Base-by-base conservation (phyloP, 1,284 basidiomycete species). In the Austroboletus novae-zelandiae region DNA sequence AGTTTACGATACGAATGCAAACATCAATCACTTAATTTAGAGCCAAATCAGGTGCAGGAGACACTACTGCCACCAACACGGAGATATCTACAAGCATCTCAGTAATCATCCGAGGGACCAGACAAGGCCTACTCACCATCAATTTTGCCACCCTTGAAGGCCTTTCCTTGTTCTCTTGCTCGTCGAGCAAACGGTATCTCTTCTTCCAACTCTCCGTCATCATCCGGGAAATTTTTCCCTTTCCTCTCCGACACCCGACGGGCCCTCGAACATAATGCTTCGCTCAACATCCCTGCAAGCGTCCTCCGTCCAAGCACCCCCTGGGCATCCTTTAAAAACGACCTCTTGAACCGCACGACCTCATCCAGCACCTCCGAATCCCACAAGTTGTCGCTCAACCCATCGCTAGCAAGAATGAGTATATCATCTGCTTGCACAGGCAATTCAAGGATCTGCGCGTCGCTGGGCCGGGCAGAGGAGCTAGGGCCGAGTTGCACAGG, bases 301-400 rank as follows among this genome's bases (percentile, higher is more conserved):
- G 83, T 75, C 54, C 75, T 74, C 20, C 81, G 71, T 11, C 76
- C 75, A 13, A 83, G 68, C 2, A 74, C 23, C 25, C 61, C 55
- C 8, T 37, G 34, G 5, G 34, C 14, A 36, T 64, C 52, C 43
- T 58, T 57, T 48, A 72, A 59, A 61, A 74, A 76, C 25, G 72
- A 66, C 44, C 69, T 69, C 17, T 80, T 74, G 65, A 93, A 90
- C 40, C 86, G 76, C 13, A 80, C 73, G 11, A 98, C 88, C 60
- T 94, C 91, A 57, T 97, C 94, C 13, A 98, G 72, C 25, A 98
- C 88, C 56, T 98, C 95, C 62, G 93, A 89, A 65, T 98, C 94
- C 81, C 94, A 98, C 44, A 98, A 73, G 62, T 98, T 98, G 70
- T 98, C 95, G 62, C 89, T 87, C 45, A 98, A 75, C 1, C 95